Percentiles rank a stretch among this genome's conserved stretches.
Evolutionary conservation across 345 rosid species (phyloP).

Genomic region (Euclidium syriacum): DNA sequence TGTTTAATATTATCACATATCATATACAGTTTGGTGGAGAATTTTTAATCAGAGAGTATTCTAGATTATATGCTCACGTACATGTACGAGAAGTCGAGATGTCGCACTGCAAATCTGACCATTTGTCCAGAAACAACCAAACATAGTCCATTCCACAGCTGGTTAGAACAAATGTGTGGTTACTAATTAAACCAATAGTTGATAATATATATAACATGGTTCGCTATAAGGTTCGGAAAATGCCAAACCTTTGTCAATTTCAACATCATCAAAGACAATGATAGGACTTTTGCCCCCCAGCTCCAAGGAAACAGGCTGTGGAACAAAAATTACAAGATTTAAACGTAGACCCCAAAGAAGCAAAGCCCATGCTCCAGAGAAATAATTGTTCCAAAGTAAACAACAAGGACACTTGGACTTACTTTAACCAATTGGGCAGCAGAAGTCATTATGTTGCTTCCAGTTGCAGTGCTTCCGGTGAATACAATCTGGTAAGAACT

Average conservation of each 20-base stretch:
- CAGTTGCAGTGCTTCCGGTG: conserved; percentile 93
- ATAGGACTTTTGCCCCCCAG: conserved; percentile 97
- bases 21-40: neutral
- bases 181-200: neutral
- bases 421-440: conserved; percentile 90
- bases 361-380: neutral
- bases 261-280: conserved; percentile 86
- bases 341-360: conserved; percentile 5
- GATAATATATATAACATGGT: neutral
- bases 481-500: conserved; percentile 58
- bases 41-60: neutral
- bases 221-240: conserved; percentile 7
- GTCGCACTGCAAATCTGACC: conserved; percentile 99
- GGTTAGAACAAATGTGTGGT: conserved; percentile 14
- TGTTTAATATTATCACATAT: neutral
- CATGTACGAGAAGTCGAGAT: conserved; percentile 90
- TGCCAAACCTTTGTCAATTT: conserved; percentile 76
- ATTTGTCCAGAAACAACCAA: conserved; percentile 96
- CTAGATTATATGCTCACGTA: conserved; percentile 37
- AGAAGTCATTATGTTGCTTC: conserved; percentile 74
- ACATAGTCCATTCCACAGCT: conserved; percentile 88
- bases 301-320: conserved; percentile 89
- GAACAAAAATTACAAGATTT: conserved; percentile 16
- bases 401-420: conserved; percentile 14
- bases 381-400: conserved; percentile 12